phyloP scores from a whole-genome alignment of 768 basidiomycete species.

The Hydnomerulius pinastri region DNA sequence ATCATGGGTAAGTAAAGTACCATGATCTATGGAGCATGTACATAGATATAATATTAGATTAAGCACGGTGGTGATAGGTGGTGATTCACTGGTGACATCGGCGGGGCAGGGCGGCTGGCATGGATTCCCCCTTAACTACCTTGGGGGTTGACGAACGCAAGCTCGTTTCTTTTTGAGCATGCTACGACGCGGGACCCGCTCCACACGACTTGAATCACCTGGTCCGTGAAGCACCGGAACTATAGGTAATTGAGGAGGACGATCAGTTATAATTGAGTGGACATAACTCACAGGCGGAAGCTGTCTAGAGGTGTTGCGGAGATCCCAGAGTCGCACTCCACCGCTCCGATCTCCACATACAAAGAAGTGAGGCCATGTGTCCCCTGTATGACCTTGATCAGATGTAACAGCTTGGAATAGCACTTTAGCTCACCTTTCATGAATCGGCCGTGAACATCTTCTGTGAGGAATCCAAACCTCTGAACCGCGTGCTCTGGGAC shows the following conservation, averaged over 20 bases:
- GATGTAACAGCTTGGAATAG: slow-evolving; percentile 8
- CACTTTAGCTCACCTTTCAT: slow-evolving; percentile 41
- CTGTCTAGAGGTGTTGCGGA: slow-evolving; percentile 37
- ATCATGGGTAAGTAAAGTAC: no score
- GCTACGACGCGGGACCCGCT: slow-evolving; percentile 35
- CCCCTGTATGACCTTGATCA: slow-evolving; percentile 24
- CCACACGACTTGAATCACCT: slow-evolving; percentile 41
- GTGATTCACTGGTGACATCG: no score
- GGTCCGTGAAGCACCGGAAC: slow-evolving; percentile 37
- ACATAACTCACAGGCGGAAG: slow-evolving; percentile 23
- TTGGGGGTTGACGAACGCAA: slow-evolving; percentile 28
- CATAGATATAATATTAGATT: no score
- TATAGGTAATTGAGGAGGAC: slow-evolving; percentile 14
- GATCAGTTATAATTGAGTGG: neutral
- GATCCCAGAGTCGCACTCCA: slow-evolving; percentile 48
- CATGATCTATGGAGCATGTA: no score
- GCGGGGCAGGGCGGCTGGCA: no score
- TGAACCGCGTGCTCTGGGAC: slow-evolving; percentile 37
- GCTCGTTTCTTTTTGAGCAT: slow-evolving; percentile 41
- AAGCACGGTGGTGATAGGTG: no score
- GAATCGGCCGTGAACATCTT: slow-evolving; percentile 43
- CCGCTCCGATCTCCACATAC: slow-evolving; percentile 47
- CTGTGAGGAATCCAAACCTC: slow-evolving; percentile 45
- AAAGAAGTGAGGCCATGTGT: slow-evolving; percentile 37
- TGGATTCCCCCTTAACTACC: slow-evolving; percentile 14